Evolutionary conservation across 139 green algal species (phyloP), one percentile per base, ranked within the genome.

Genomic region (Auxenochlorella protothecoides): DNA sequence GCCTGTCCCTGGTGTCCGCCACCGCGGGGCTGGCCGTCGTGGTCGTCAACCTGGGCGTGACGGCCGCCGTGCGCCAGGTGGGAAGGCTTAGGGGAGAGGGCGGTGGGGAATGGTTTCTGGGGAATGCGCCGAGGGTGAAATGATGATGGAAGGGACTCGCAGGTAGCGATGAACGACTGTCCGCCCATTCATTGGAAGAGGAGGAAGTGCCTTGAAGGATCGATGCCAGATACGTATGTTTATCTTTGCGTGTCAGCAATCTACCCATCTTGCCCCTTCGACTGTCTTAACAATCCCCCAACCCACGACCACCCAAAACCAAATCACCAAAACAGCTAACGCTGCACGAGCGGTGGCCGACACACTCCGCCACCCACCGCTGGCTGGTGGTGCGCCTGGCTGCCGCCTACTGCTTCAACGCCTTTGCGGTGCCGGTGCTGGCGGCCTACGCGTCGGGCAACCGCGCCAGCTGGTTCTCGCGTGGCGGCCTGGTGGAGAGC

Each of bases 401-500:
- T 27, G 54, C 82, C 44, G 79, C 72, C 68, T 80, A 82, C 68
- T 60, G 80, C 14, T 51, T 78, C 67, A 84, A 84, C 74, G 73
- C 75, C 60, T 84, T 78, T 55, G 63, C 77, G 13, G 72, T 80
- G 15, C 79, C 79, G 14, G 63, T 84, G 14, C 55, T 82, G 59
- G 77, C 77, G 5, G 70, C 75, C 56, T 70, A 73, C 55, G 54
- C 59, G 14, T 73, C 73, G 61, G 53, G 63, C 63, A 73, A 67
- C 66, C 52, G n/a, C n/a, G 61, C 51, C 69, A 59, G 66, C 0
- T 78, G 73, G 73, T 89, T 83, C 78, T 71, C 72, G 4, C 73
- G 74, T 2, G 84, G 82, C 56, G 84, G 84, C 57, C 70, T 89
- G 6, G 76, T 86, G 59, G 84, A 89, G 66, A 66, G 66, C 52